Evolutionary conservation across 768 basidiomycete genomes (phyloP).

Genomic region (Cyclocybe aegerita): DNA sequence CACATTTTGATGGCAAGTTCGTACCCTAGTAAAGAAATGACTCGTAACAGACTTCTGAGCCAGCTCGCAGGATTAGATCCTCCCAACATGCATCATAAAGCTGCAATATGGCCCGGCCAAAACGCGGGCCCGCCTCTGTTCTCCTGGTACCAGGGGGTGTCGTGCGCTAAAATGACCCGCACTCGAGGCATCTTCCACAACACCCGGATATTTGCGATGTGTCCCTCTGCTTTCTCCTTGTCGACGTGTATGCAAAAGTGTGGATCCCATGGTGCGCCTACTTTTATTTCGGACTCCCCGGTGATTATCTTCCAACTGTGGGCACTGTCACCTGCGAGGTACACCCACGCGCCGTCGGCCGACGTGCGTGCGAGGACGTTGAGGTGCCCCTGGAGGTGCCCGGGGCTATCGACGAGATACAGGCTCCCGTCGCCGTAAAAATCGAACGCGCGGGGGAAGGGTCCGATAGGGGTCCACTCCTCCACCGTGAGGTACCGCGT

Average conservation of each 20-base stretch:
- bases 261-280: constrained; percentile 23
- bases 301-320: constrained; percentile 52
- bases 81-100: too few species aligned
- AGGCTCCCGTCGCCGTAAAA: constrained; percentile 58
- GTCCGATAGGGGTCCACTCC: constrained; percentile 42
- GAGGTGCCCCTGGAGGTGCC: constrained; percentile 55
- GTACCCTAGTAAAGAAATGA: too few species aligned
- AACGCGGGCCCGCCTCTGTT: constrained; percentile 44
- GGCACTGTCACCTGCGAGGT: constrained; percentile 53
- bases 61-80: too few species aligned
- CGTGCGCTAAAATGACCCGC: too few species aligned
- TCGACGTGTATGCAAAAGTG: constrained; percentile 42
- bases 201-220: constrained; percentile 37
- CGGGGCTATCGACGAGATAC: constrained; percentile 57
- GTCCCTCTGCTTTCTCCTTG: constrained; percentile 39
- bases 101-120: constrained; percentile 36
- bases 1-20: too few species aligned
- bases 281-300: constrained; percentile 40
- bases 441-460: constrained; percentile 51
- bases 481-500: constrained; percentile 33
- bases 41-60: too few species aligned
- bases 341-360: constrained; percentile 53
- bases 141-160: constrained; percentile 47
- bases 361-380: constrained; percentile 56
- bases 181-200: constrained; percentile 39